Evolutionary conservation across 129 eudicot genomes (phyloP), one percentile per base, ranked within the genome.

Genomic region (Pittosporum tobira): DNA sequence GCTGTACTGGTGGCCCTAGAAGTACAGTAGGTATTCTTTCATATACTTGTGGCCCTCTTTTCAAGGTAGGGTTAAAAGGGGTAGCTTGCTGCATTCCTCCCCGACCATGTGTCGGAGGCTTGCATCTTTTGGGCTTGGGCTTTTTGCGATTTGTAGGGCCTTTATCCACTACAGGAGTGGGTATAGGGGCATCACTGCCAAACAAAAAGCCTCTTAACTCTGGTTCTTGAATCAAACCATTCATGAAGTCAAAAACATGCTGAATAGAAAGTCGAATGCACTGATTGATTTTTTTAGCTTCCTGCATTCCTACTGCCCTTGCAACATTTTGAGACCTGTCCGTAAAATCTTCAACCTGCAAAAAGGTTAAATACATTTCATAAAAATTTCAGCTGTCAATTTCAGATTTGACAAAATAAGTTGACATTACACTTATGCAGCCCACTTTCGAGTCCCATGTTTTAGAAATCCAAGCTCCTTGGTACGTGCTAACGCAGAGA

Each of bases 261-360:
- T 19, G 28, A 27, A 81, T 49, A 5, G 99, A 75, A 20, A 9
- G 54, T 11, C 71, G 66, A 42, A 93, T 81, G 51, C 82, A 68
- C 16, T 66, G 50, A 59, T 81, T 72, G 13, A 93, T 81, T 67
- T 59, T 58, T 51, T 71, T 73, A 6, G 77, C 61, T 71, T 84
- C 71, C 15, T 54, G 34, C 52, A 55, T 67, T 38, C 79, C 87
- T 21, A 93, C 91, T 52, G 96, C 99, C 71, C 96, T 70, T 4
- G 96, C 84, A 6, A 88, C 94, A 61, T 93, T 93, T 59, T 81
- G 91, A 56, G 94, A 87, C 22, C 77, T 73, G 34, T 87, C 96
- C 3, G 94, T 81, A 72, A 93, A 93, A 84, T 93, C 99, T 74
- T 93, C 99, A 13, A 93, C 85, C 99, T 93, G 81, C 7, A 45